These are phyloP conservation scores for Puccinellia tenuiflora DNA, from an alignment of 176 grass and related monocot species.

Conservation along the genomic window DNA sequence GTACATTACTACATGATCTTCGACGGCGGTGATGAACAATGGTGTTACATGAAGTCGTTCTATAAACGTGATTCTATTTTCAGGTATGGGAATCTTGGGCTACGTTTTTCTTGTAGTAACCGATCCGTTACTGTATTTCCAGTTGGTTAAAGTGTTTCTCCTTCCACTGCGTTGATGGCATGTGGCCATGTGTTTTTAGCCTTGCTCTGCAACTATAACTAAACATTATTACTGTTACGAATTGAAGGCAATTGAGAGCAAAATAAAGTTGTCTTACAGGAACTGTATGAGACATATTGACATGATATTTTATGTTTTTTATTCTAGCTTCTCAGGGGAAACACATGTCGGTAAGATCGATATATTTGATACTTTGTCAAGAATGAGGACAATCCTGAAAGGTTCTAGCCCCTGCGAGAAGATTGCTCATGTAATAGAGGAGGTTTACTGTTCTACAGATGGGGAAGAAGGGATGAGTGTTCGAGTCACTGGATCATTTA, in stretches of 20 bases:
- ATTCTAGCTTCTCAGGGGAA: conserved; percentile 53
- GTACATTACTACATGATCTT: conserved; percentile 79
- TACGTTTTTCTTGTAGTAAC: background rate
- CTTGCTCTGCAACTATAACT: background rate
- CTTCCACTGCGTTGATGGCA: background rate
- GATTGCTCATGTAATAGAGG: conserved; percentile 66
- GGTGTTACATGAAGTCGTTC: conserved; percentile 56
- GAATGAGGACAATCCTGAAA: conserved; percentile 55
- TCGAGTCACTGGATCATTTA: conserved; percentile 60
- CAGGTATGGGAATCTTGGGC: conserved; percentile 29
- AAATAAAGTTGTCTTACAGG: background rate
- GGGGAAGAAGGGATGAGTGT: conserved; percentile 49
- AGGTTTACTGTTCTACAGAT: conserved; percentile 42
- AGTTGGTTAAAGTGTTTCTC: background rate
- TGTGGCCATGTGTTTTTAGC: background rate
- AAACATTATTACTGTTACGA: background rate
- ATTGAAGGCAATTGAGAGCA: background rate
- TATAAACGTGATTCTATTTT: conserved; percentile 54
- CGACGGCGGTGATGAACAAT: conserved; percentile 45
- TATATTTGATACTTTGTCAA: conserved; percentile 45
- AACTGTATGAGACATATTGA: background rate
- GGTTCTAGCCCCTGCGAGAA: conserved; percentile 35
- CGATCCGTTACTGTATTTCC: background rate
- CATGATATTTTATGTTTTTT: conserved; percentile 1
- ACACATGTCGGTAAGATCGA: conserved; percentile 30